Evolutionary conservation across 176 grass and related monocot genomes (phyloP), one percentile per base, ranked within the genome.

Genomic region (Saccharum spontaneum): DNA sequence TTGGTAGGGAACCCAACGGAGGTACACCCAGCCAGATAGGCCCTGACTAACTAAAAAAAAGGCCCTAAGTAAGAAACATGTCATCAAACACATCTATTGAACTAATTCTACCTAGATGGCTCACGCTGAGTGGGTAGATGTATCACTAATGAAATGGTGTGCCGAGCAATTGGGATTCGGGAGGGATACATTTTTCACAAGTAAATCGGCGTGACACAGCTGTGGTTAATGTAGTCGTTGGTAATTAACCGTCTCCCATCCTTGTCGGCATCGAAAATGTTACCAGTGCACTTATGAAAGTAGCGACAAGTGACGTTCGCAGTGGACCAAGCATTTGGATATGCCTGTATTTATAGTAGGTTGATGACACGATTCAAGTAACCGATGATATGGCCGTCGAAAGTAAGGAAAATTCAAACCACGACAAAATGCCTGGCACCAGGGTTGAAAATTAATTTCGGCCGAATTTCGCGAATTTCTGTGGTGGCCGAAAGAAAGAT

Each of bases 31-130:
- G n/a, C 7, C 22, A 26, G 11, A 73, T 4, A 1, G 0, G 3
- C 11, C 2, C 8, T 12, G 1, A n/a, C n/a, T n/a, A n/a, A n/a
- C n/a, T n/a, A n/a, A n/a, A n/a, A n/a, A n/a, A n/a, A n/a, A n/a
- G n/a, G n/a, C n/a, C n/a, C n/a, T n/a, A n/a, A 10, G 2, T 23
- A 14, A 0, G 5, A 41, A 5, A n/a, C 8, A 70, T 37, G 68
- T 13, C 18, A 41, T 0, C 3, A 2, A 24, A 4, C 0, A 0
- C 4, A 6, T 24, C 0, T 0, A 0, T 2, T 2, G 2, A 24
- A 22, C n/a, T 8, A 72, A 26, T 8, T 73, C 1, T 24, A 7
- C 11, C 23, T n/a, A 72, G 40, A 3, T 45, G 22, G n/a, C 69
- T 45, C 6, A 13, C 22, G 0, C 0, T 0, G 7, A 62, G 5